Conservation (phyloP, 805 yeast genomes). For the Pichia heedii region DNA sequence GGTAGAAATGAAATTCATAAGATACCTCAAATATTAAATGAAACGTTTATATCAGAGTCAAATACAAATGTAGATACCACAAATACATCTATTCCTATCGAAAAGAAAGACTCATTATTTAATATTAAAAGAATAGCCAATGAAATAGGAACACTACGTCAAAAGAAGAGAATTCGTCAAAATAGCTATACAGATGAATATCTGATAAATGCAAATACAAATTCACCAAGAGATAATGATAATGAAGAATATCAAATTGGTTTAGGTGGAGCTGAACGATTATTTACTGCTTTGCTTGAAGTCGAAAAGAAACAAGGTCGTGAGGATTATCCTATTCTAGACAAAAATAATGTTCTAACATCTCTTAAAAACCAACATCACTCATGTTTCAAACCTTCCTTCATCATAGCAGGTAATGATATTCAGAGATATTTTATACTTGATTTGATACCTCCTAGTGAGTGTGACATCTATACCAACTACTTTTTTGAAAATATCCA, state of each 20-base stretch:
- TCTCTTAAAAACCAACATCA: background rate
- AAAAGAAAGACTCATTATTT: background rate
- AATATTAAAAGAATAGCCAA: constrained; percentile 13
- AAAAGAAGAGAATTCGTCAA: background rate
- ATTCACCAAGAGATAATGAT: background rate
- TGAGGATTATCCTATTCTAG: constrained; percentile 1
- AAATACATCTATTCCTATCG: no score
- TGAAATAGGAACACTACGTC: background rate
- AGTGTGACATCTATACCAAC: constrained; percentile 24
- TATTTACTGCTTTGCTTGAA: constrained; percentile 12
- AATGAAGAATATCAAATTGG: constrained; percentile 11
- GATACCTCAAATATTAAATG: no score
- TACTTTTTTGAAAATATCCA: constrained; percentile 29
- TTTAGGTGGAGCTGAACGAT: constrained; percentile 10
- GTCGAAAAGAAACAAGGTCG: constrained; percentile 8
- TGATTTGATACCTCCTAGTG: constrained; percentile 19
- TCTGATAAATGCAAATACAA: background rate
- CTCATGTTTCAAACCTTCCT: background rate
- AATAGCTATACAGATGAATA: background rate
- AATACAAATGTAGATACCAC: no score
- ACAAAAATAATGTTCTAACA: background rate
- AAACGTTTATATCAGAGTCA: no score
- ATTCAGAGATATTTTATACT: constrained; percentile 9
- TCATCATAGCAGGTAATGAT: constrained; percentile 1
- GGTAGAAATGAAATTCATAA: no score